These are phyloP conservation scores for Pseudoturritis turrita DNA, from an alignment of 345 rosid species.

Conservation along the genomic window DNA sequence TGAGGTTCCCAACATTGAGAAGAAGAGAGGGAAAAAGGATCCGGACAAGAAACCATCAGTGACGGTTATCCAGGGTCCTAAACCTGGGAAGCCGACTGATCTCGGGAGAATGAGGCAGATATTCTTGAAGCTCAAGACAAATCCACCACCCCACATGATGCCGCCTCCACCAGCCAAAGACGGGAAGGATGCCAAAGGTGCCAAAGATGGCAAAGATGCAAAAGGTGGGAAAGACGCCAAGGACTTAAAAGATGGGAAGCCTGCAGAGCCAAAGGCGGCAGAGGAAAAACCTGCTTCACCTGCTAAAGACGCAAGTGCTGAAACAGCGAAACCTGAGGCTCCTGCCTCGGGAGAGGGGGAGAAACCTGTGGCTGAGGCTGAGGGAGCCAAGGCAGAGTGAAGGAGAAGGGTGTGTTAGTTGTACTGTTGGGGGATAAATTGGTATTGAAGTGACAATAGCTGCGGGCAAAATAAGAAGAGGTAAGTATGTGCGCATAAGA, in stretches of 20 bases:
- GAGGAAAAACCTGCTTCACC: constrained; percentile 34
- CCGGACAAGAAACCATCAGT: constrained; percentile 68
- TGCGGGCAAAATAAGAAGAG: constrained; percentile 31
- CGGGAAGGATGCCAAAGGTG: constrained; percentile 30
- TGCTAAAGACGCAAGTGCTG: constrained; percentile 37
- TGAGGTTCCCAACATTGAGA: constrained; percentile 85
- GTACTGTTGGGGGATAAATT: constrained; percentile 17
- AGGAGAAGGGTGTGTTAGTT: constrained; percentile 13
- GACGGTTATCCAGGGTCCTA: constrained; percentile 75
- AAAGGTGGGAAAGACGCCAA: constrained; percentile 41
- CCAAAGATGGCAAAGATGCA: constrained; percentile 38
- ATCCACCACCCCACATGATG: constrained; percentile 91
- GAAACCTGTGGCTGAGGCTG: constrained; percentile 35
- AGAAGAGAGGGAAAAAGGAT: constrained; percentile 74
- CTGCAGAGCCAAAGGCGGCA: constrained; percentile 30
- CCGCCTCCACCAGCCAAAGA: constrained; percentile 58
- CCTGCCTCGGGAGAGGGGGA: constrained; percentile 30
- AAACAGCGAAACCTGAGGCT: constrained; percentile 33
- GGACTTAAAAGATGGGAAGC: constrained; percentile 33
- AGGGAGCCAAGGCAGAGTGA: constrained; percentile 29
- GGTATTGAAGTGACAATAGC: constrained; percentile 22
- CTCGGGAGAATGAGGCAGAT: constrained; percentile 86
- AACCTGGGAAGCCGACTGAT: constrained; percentile 92
- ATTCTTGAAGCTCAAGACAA: constrained; percentile 68
- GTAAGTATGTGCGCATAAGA: constrained; percentile 15